Percentiles rank a stretch among this genome's conserved stretches.
Conservation (phyloP, 495 filamentous ascomycete genomes). For the Acidomyces sp. region DNA sequence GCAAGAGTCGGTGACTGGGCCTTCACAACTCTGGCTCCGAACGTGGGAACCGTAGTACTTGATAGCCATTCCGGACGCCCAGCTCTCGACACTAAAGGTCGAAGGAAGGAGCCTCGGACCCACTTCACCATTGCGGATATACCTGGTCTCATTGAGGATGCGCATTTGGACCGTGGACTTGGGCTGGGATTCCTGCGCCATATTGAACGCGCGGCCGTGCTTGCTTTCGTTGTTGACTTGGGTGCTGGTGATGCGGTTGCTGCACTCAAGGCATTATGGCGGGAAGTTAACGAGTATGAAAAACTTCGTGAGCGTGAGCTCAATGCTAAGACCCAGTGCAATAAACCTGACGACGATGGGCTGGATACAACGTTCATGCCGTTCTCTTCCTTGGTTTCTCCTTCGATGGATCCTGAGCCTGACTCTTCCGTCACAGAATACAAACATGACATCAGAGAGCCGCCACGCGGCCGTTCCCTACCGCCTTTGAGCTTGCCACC, state of each 20-base stretch:
- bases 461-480: conserved; percentile 10
- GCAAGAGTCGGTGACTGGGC: conserved; percentile 90
- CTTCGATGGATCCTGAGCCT: conserved; percentile 9
- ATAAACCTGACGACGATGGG: conserved; percentile 14
- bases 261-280: conserved; percentile 72
- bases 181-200: conserved; percentile 87
- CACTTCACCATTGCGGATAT: conserved; percentile 93
- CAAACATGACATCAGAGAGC: neutral
- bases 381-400: conserved; percentile 9
- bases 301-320: conserved; percentile 49
- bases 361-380: conserved; percentile 14
- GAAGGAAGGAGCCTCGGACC: conserved; percentile 40
- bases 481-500: conserved; percentile 37
- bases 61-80: conserved; percentile 67
- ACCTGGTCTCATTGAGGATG: conserved; percentile 77
- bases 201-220: conserved; percentile 79
- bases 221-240: conserved; percentile 89
- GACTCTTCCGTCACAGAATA: conserved; percentile 1
- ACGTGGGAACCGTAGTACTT: conserved; percentile 86
- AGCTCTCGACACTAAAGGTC: conserved; percentile 25
- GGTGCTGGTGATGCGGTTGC: conserved; percentile 62
- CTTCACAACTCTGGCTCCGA: conserved; percentile 88
- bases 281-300: conserved; percentile 78
- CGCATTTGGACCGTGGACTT: conserved; percentile 82
- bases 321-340: conserved; percentile 35